These are phyloP conservation scores for Quercus mongolica DNA, from an alignment of 306 rosid species.

Conservation along the genomic window DNA sequence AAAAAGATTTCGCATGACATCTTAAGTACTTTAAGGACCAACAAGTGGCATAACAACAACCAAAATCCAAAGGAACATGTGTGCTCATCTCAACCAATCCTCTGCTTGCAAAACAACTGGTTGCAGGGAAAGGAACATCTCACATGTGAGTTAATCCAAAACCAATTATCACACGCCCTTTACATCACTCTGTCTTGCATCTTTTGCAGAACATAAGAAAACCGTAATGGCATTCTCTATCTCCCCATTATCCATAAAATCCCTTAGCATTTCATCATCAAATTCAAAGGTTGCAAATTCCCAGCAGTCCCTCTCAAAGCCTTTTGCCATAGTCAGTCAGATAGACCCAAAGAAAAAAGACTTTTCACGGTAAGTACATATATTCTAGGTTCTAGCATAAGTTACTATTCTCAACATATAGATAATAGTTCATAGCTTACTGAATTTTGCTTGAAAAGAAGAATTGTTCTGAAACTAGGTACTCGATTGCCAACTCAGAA, in stretches of 20 bases:
- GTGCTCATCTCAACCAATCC: slow-evolving; percentile 3
- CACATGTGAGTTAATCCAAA: background rate
- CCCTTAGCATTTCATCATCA: slow-evolving; percentile 30
- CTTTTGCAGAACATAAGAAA: background rate
- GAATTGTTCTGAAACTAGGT: slow-evolving; percentile 34
- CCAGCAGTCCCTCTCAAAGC: slow-evolving; percentile 28
- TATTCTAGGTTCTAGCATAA: background rate
- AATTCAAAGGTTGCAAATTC: slow-evolving; percentile 28
- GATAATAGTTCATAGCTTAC: background rate
- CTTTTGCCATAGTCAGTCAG: slow-evolving; percentile 33
- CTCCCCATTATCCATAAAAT: slow-evolving; percentile 43
- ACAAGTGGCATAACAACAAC: slow-evolving; percentile 1
- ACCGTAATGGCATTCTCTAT: slow-evolving; percentile 49
- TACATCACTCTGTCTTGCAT: background rate
- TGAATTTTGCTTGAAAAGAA: slow-evolving; percentile 28
- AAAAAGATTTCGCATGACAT: background rate
- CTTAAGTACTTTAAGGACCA: background rate
- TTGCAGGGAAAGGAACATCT: background rate
- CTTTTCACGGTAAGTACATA: slow-evolving; percentile 16
- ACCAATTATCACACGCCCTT: slow-evolving; percentile 10
- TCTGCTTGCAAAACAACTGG: background rate
- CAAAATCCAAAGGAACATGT: slow-evolving; percentile 9
- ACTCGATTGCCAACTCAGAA: slow-evolving; percentile 24
- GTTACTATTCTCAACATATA: background rate
- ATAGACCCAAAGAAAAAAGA: slow-evolving; percentile 23